These are phyloP conservation scores for Scopulariopsis brevicaulis DNA, from an alignment of 2,329 filamentous ascomycete species.

Conservation along the genomic window DNA sequence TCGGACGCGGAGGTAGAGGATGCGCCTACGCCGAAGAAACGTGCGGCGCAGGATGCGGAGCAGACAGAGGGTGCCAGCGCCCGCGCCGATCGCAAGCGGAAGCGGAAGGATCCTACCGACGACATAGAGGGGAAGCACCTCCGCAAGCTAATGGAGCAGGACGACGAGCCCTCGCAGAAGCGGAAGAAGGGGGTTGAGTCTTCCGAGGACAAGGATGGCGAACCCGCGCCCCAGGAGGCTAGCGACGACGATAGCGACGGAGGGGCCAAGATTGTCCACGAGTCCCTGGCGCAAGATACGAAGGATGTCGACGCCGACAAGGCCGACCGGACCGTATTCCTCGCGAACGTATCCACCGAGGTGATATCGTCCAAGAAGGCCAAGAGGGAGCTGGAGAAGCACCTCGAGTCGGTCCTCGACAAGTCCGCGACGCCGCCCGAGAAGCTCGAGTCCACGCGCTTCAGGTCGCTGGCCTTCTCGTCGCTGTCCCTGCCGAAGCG, in stretches of 20 bases:
- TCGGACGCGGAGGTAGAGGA: constrained; percentile 28
- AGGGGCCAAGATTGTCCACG: constrained; percentile 33
- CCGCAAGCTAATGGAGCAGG: constrained; percentile 48
- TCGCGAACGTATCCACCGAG: constrained; percentile 78
- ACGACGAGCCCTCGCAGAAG: constrained; percentile 42
- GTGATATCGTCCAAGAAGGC: constrained; percentile 74
- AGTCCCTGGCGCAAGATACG: constrained; percentile 40
- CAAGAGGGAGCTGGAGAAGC: constrained; percentile 65
- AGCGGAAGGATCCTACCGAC: constrained; percentile 56
- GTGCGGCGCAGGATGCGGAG: constrained; percentile 21
- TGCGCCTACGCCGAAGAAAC: constrained; percentile 22
- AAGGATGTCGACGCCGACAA: constrained; percentile 63
- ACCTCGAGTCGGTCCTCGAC: constrained; percentile 66
- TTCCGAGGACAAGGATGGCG: constrained; percentile 31
- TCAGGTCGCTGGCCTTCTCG: constrained; percentile 84
- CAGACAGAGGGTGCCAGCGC: constrained; percentile 21
- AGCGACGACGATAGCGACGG: constrained; percentile 23
- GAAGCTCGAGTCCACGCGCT: constrained; percentile 83
- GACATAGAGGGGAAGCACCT: constrained; percentile 63
- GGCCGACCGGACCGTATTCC: constrained; percentile 79
- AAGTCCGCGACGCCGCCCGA: constrained; percentile 40
- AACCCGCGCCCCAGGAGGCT: constrained; percentile 23
- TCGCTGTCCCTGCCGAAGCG: constrained; percentile 73
- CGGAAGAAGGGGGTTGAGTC: constrained; percentile 32
- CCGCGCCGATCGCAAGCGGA: constrained; percentile 47